Evolutionary conservation across 441 rosid species (phyloP), one percentile per base, ranked within the genome.

Genomic region (Adansonia gregorii): DNA sequence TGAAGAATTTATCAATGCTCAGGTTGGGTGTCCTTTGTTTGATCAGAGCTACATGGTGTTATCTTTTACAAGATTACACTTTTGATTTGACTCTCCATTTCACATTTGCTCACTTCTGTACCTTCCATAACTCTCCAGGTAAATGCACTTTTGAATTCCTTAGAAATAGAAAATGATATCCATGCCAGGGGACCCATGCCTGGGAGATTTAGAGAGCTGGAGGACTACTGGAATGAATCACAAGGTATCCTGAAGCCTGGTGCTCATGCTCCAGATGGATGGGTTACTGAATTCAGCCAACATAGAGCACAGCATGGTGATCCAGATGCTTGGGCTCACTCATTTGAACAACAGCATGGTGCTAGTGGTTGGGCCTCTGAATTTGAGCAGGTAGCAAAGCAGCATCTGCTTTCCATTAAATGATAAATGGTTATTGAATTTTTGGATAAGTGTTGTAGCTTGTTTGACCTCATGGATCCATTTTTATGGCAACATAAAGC

Each of bases 191-290:
- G 95, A 72, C 91, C 91, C 82, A 35, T 87, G 51, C 91, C 96
- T 73, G 92, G 94, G 83, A 88, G 98, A 86, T 88, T 84, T 73
- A 86, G 79, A 56, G 99, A 94, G 86, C 82, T 94, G 84, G 98
- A 93, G 75, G 92, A 84, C 81, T 89, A 91, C 79, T 96, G 99
- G 97, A 94, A 93, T 83, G 99, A 96, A 89, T 94, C 98, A 31
- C 99, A 94, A 89, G 92, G 93, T 81, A 64, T 86, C 82, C 39
- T 85, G 78, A 85, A 85, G 75, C 91, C 90, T 68, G 89, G 84
- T 82, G 81, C 89, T 66, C 94, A 87, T 82, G 83, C 87, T 80
- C 87, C 89, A 17, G 94, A 96, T 81, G 86, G 89, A 81, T 96
- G 98, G 98, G 86, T 87, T 56, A 56, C 84, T 68, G 99, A 94